phyloP scores from a whole-genome alignment of 2,329 filamentous ascomycete species.

The Ophiocordyceps polyrhachis-furcata region DNA sequence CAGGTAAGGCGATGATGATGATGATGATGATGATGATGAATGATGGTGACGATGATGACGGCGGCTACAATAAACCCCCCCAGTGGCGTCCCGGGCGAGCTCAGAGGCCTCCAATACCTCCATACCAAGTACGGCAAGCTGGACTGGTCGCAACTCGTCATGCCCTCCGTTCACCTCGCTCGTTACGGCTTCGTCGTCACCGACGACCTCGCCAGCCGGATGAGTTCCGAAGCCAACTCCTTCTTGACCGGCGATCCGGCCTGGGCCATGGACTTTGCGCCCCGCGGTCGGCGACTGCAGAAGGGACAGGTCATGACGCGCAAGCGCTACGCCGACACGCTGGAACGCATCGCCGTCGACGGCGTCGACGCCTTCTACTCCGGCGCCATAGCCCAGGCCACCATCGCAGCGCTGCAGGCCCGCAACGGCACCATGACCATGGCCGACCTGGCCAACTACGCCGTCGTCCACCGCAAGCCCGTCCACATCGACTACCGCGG shows the following conservation, averaged over 20 bases:
- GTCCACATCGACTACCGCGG: conserved; percentile 47
- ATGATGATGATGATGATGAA: too few species aligned
- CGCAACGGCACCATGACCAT: conserved; percentile 61
- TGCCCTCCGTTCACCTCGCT: conserved; percentile 54
- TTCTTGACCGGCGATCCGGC: conserved; percentile 53
- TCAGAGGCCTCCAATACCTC: conserved; percentile 56
- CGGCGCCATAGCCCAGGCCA: conserved; percentile 50
- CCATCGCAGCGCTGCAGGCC: conserved; percentile 42
- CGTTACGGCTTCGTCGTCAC: conserved; percentile 54
- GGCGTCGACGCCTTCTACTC: conserved; percentile 53
- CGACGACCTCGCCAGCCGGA: conserved; percentile 52
- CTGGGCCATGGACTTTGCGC: conserved; percentile 76
- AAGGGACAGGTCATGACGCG: conserved; percentile 59
- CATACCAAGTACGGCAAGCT: conserved; percentile 48
- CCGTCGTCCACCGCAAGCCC: conserved; percentile 40
- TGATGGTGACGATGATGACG: too few species aligned
- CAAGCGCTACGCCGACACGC: conserved; percentile 53
- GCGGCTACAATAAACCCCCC: too few species aligned
- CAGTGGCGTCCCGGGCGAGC: conserved; percentile 48
- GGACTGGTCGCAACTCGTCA: conserved; percentile 47
- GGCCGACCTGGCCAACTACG: conserved; percentile 55
- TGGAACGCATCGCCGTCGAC: conserved; percentile 47
- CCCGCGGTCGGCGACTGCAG: conserved; percentile 44
- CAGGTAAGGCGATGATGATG: conserved; percentile 24
- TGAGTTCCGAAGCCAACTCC: conserved; percentile 28